These are phyloP conservation scores for Pisolithus marmoratus DNA, from an alignment of 768 basidiomycete species.

Conservation along the genomic window DNA sequence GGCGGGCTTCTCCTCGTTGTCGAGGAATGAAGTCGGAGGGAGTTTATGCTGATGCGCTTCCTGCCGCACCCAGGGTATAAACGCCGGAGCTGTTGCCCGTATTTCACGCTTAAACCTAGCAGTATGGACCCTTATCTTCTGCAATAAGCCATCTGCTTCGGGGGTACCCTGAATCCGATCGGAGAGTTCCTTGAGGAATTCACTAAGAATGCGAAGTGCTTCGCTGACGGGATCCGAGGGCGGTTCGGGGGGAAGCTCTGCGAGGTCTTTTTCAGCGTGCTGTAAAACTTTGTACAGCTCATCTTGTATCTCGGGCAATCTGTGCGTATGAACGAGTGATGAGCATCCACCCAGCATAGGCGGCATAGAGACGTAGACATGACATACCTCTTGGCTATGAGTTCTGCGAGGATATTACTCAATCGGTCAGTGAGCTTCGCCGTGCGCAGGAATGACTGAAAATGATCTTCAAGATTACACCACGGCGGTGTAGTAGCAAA, in stretches of 20 bases:
- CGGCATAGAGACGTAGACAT: no score
- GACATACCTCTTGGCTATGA: conserved; percentile 55
- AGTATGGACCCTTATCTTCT: conserved; percentile 47
- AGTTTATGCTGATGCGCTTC: neutral
- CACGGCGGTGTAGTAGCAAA: conserved; percentile 34
- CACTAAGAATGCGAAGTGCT: conserved; percentile 41
- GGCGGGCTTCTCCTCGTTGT: conserved; percentile 32
- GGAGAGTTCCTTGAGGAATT: conserved; percentile 42
- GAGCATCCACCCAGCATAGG: neutral
- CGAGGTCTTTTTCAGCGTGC: conserved; percentile 30
- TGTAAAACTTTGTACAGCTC: conserved; percentile 47
- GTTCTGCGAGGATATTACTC: conserved; percentile 54
- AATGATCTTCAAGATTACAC: conserved; percentile 39
- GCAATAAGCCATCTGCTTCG: conserved; percentile 46
- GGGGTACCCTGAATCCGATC: conserved; percentile 49
- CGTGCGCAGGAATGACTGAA: conserved; percentile 53
- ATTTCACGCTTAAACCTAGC: conserved; percentile 43
- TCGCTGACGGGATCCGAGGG: conserved; percentile 54
- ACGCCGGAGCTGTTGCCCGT: conserved; percentile 49
- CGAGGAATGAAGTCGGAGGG: conserved; percentile 27
- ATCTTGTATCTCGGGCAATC: conserved; percentile 57
- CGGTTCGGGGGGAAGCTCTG: conserved; percentile 42
- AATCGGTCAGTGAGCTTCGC: conserved; percentile 49
- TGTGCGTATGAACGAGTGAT: conserved; percentile 18
- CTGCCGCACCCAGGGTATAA: conserved; percentile 41